Conservation (phyloP, 805 yeast genomes). For the Schizosaccharomyces japonicus region DNA sequence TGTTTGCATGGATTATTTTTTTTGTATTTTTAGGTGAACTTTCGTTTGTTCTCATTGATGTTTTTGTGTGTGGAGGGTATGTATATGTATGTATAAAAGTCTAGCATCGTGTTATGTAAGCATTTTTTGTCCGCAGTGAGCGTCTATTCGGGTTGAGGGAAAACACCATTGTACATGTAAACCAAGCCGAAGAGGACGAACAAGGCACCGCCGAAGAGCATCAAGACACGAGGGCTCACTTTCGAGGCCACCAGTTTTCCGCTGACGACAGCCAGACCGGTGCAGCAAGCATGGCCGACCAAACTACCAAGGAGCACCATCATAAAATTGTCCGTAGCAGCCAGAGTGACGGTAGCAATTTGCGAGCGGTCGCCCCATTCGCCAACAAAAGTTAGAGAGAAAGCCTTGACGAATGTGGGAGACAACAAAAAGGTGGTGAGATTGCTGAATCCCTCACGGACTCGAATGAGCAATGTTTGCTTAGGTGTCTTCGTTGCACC, state of each 20-base stretch:
- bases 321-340: slow-evolving; percentile 88
- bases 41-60: too few relatives aligned
- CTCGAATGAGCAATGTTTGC: background rate
- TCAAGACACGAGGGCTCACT: slow-evolving; percentile 75
- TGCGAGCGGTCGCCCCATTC: slow-evolving; percentile 99
- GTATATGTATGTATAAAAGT: too few relatives aligned
- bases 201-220: slow-evolving; percentile 73
- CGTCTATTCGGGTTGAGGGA: too few relatives aligned
- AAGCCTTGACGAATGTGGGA: slow-evolving; percentile 84
- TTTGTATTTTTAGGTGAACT: too few relatives aligned
- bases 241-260: slow-evolving; percentile 76
- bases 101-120: too few relatives aligned
- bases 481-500: background rate
- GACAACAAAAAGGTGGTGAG: slow-evolving; percentile 44
- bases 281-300: slow-evolving; percentile 70
- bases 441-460: slow-evolving; percentile 22
- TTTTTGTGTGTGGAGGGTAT: too few relatives aligned
- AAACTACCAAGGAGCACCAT: slow-evolving; percentile 71
- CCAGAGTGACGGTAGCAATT: slow-evolving; percentile 94
- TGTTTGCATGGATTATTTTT: too few relatives aligned
- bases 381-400: slow-evolving; percentile 84
- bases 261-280: slow-evolving; percentile 75
- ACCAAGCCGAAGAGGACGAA: slow-evolving; percentile 62
- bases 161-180: slow-evolving; percentile 40
- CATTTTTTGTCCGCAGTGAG: too few relatives aligned